phyloP scores from a whole-genome alignment of 2,329 filamentous ascomycete genomes.

The Fusarium miscanthi region DNA sequence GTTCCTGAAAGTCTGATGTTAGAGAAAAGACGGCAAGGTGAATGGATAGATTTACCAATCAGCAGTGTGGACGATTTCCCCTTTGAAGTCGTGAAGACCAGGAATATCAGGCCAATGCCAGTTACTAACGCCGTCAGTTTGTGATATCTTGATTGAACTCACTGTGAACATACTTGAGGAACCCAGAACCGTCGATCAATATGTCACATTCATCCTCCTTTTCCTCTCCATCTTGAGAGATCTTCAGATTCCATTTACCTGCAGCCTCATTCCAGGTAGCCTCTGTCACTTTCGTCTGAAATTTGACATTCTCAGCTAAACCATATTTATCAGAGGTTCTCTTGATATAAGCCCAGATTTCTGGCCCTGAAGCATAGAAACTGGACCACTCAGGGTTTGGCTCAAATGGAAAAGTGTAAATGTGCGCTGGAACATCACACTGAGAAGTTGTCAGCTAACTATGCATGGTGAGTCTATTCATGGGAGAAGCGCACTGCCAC shows the following conservation, averaged over 20 bases:
- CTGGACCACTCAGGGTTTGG: background rate
- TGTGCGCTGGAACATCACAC: constrained; percentile 4
- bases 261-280: background rate
- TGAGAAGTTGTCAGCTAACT: background rate
- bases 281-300: background rate
- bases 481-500: background rate
- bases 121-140: background rate
- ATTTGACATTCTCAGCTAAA: background rate
- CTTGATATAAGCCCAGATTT: background rate
- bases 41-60: background rate
- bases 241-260: background rate
- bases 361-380: background rate
- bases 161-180: background rate
- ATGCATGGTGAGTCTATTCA: rapidly evolving
- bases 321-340: background rate
- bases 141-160: rapidly evolving
- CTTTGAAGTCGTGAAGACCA: constrained; percentile 61
- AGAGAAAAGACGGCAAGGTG: background rate
- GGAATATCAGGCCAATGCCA: constrained; percentile 59
- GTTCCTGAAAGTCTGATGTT: background rate
- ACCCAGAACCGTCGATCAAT: background rate
- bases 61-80: constrained; percentile 62
- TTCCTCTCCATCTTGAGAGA: background rate
- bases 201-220: background rate
- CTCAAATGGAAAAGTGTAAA: background rate